phyloP scores from a whole-genome alignment of 306 rosid genomes.

The Medicago lupulina region DNA sequence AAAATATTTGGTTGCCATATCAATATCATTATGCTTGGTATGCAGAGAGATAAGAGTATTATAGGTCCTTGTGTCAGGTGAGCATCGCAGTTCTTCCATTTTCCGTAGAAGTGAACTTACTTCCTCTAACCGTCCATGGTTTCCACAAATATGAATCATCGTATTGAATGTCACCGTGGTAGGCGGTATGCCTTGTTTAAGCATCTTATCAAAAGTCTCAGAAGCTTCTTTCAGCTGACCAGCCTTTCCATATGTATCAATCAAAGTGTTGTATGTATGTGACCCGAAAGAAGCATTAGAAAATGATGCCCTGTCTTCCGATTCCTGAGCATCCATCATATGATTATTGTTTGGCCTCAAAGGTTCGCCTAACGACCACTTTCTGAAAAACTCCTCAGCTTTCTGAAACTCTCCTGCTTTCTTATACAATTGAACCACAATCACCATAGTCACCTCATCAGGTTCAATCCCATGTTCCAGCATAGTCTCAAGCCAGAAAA shows the following conservation, averaged over 20 bases:
- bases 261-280: constrained; percentile 84
- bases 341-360: constrained; percentile 41
- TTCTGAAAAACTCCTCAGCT: constrained; percentile 78
- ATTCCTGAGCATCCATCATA: constrained; percentile 27
- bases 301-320: constrained; percentile 33
- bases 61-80: constrained; percentile 84
- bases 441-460: constrained; percentile 95
- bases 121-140: constrained; percentile 77
- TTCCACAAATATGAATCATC: constrained; percentile 92
- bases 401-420: constrained; percentile 78
- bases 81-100: constrained; percentile 84
- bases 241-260: constrained; percentile 88
- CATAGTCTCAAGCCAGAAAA: constrained; percentile 84
- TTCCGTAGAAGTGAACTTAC: constrained; percentile 67
- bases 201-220: constrained; percentile 74
- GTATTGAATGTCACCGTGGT: constrained; percentile 93
- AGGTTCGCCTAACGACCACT: constrained; percentile 68
- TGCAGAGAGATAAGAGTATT: constrained; percentile 76
- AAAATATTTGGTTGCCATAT: constrained; percentile 68
- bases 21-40: constrained; percentile 70
- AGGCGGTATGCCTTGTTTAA: constrained; percentile 75
- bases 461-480: constrained; percentile 74
- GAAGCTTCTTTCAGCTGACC: constrained; percentile 87
- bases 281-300: constrained; percentile 57
- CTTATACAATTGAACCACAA: constrained; percentile 88